Percentiles rank a stretch among this genome's conserved stretches.
phyloP scores from a whole-genome alignment of 108 stramenopile genomes.

The Craspedostauros australis region DNA sequence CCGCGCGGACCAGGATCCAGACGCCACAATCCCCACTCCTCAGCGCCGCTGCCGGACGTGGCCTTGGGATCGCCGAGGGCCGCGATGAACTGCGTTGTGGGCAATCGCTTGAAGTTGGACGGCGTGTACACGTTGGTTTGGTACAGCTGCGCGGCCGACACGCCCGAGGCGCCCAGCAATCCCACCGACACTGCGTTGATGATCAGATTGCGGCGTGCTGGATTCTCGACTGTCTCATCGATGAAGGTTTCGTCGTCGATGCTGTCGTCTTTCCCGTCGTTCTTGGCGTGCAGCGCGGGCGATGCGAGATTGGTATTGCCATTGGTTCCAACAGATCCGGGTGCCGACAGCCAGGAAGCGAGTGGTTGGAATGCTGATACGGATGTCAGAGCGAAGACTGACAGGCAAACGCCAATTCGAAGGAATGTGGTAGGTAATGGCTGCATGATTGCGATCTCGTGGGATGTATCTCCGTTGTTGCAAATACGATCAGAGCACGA shows the following conservation, averaged over 20 bases:
- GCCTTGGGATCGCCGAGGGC: conserved; percentile 69
- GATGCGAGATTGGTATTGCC: conserved; percentile 35
- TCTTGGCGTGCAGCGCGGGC: conserved; percentile 19
- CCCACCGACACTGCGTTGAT: conserved; percentile 26
- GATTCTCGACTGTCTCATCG: background rate
- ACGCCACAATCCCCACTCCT: conserved; percentile 72
- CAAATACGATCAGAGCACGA: too few relatives aligned
- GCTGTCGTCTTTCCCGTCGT: background rate
- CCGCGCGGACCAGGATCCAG: conserved; percentile 85
- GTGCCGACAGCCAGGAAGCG: too few relatives aligned
- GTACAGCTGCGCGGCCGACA: conserved; percentile 21
- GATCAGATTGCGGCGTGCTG: conserved; percentile 24
- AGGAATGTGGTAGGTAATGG: too few relatives aligned
- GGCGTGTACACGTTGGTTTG: conserved; percentile 29
- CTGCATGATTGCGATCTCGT: too few relatives aligned
- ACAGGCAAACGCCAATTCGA: too few relatives aligned
- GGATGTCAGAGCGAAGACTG: too few relatives aligned
- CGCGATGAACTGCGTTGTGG: conserved; percentile 73
- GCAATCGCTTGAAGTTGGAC: conserved; percentile 45
- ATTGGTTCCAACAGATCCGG: too few relatives aligned
- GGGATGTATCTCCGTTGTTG: too few relatives aligned
- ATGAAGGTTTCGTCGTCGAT: conserved; percentile 1
- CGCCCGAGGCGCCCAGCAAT: conserved; percentile 30
- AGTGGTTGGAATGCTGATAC: too few relatives aligned
- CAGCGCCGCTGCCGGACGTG: conserved; percentile 39